Evolutionary conservation across 495 filamentous ascomycete genomes (phyloP), one percentile per base, ranked within the genome.

Genomic region (Bryoglossum gracile): DNA sequence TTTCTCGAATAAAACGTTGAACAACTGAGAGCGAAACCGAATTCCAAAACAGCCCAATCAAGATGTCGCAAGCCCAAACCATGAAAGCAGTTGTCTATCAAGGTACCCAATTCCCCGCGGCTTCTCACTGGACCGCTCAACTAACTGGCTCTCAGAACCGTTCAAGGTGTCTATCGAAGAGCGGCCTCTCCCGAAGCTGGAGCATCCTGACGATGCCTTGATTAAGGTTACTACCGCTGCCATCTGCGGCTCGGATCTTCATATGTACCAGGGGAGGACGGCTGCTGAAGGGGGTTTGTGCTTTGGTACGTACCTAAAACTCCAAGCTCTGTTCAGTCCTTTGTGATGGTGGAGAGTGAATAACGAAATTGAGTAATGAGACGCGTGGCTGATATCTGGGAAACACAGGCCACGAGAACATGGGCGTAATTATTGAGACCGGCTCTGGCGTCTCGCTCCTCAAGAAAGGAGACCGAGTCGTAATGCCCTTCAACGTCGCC

Each of bases 401-500:
- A n/a, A n/a, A n/a, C 13, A n/a, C 25, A 70, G 71, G 78, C 2
- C 77, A 80, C 52, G 77, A 81, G 53, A 74, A 74, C 38, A 74
- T 77, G 65, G 74, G 75, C 8, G 71, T 76, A 25, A 66, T 55
- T 6, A 25, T 68, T 4, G 66, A 73, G 35, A 53, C 70, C 1
- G 73, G 75, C 1, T 46, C 64, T 2, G 74, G 69, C 4, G 71
- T 77, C 6, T 72, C 72, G 30, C 56, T 70, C 13, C 53, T 75
- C 51, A 68, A 73, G 50, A 72, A 71, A 46, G 73, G 74, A 0
- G 70, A 77, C 50, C 65, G 74, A n/a, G 72, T 77, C 1, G 75
- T 80, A 0, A 67, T 80, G 59, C 75, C 76, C 0, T 80, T 78
- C 61, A 77, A 80, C 44, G 75, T 78, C 4, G 75, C 73, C 0